Evolutionary conservation across 2,329 filamentous ascomycete genomes (phyloP).

Genomic region (Alternaria sp.): DNA sequence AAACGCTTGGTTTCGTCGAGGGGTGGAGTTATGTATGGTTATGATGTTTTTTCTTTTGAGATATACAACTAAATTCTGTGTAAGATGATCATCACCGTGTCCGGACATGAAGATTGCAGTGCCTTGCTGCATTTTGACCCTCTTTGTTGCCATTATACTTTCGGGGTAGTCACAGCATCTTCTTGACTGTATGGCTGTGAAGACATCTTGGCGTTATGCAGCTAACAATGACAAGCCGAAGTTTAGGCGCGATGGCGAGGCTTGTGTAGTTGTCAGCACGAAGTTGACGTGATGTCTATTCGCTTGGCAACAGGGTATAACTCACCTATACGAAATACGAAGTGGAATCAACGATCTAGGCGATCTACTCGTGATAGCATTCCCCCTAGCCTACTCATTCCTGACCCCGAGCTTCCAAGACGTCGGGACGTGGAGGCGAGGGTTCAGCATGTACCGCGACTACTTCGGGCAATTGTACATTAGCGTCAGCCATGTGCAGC

Average conservation of each 20-base stretch:
- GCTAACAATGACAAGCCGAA: background rate
- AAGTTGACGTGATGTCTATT: background rate
- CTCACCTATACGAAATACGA: background rate
- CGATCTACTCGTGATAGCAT: background rate
- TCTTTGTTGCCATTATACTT: too few species aligned
- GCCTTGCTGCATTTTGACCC: background rate
- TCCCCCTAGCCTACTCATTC: background rate
- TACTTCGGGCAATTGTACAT: background rate
- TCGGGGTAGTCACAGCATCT: too few species aligned
- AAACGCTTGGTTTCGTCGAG: rapidly evolving
- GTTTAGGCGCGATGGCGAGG: background rate
- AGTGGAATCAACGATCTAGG: background rate
- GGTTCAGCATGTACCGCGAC: background rate
- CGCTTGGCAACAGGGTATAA: background rate
- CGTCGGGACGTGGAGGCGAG: constrained; percentile 2
- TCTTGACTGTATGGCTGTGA: background rate
- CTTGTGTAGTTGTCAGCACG: background rate
- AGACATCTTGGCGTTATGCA: background rate
- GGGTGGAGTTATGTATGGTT: background rate
- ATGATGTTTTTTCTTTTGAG: background rate
- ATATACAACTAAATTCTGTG: background rate
- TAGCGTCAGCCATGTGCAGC: constrained; percentile 9
- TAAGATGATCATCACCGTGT: background rate
- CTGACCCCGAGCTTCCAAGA: background rate
- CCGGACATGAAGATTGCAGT: background rate